These are phyloP conservation scores for Heimioporus punctisporus DNA, from an alignment of 1,284 basidiomycete genomes.

Conservation along the genomic window DNA sequence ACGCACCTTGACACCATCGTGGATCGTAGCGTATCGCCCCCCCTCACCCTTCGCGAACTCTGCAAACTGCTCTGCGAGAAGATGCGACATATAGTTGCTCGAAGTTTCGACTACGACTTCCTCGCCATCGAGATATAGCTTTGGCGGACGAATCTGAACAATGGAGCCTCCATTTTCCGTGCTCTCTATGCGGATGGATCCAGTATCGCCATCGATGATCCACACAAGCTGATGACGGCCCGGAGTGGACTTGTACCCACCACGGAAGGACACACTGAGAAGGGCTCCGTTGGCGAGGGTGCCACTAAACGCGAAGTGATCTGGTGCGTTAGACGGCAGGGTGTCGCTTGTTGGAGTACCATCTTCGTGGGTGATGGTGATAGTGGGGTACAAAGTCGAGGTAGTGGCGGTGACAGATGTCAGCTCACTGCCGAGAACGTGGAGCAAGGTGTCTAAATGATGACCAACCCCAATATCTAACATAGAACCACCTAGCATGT, in stretches of 20 bases:
- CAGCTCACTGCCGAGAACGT: constrained; percentile 14
- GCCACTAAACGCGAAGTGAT: constrained; percentile 11
- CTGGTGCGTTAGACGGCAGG: constrained; percentile 2
- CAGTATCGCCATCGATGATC: constrained; percentile 14
- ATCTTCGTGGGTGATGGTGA: constrained; percentile 12
- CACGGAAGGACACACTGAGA: constrained; percentile 5
- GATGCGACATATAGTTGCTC: not conserved
- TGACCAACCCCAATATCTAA: constrained; percentile 11
- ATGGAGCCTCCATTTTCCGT: not conserved
- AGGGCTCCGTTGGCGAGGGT: constrained; percentile 13
- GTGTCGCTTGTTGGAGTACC: constrained; percentile 11
- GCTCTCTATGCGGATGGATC: constrained; percentile 13
- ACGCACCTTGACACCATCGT: constrained; percentile 13
- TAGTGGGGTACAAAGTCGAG: constrained; percentile 8
- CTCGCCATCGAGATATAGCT: constrained; percentile 12
- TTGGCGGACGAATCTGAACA: constrained; percentile 11
- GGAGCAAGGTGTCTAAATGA: constrained; percentile 13
- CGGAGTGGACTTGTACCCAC: constrained; percentile 17
- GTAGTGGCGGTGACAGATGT: constrained; percentile 11
- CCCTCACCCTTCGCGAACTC: constrained; percentile 14
- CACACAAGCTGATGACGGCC: constrained; percentile 14
- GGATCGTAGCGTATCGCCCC: constrained; percentile 11
- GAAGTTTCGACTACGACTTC: constrained; percentile 7
- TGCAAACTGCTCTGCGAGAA: constrained; percentile 10
- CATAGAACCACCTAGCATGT: constrained; percentile 5